Percentiles rank a stretch among this genome's conserved stretches.
Conservation (phyloP, 257 asterid genomes). For the Solanum medicagineum region DNA sequence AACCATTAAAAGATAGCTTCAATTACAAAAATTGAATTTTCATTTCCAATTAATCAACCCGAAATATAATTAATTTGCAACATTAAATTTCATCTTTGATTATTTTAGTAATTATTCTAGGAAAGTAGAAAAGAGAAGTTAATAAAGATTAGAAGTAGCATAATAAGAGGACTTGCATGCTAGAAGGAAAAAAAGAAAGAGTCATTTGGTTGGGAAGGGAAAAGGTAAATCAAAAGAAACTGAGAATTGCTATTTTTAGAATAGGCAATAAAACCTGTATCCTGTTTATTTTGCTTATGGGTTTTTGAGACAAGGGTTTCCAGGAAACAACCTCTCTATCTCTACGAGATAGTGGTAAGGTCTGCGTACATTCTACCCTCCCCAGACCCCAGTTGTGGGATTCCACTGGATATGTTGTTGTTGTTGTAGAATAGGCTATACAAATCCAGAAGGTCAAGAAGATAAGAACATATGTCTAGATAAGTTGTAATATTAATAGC, state of each 20-base stretch:
- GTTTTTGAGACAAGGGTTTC: too few species aligned
- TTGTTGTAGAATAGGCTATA: too few species aligned
- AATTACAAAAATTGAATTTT: not conserved
- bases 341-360: too few species aligned
- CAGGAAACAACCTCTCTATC: too few species aligned
- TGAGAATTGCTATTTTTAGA: not conserved
- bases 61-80: not conserved
- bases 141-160: not conserved
- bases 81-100: not conserved
- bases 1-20: not conserved
- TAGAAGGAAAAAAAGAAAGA: not conserved
- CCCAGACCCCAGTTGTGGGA: too few species aligned
- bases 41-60: not conserved
- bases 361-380: too few species aligned
- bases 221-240: not conserved
- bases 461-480: not conserved
- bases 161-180: not conserved
- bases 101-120: not conserved
- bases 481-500: not conserved
- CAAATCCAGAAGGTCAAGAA: not conserved
- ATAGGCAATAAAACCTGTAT: not conserved
- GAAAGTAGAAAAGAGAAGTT: not conserved
- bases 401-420: too few species aligned
- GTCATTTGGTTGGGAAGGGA: not conserved
- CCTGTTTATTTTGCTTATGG: too few species aligned